phyloP scores from a whole-genome alignment of 1,139 yeast genomes.

The Suhomyces bokatorum region DNA sequence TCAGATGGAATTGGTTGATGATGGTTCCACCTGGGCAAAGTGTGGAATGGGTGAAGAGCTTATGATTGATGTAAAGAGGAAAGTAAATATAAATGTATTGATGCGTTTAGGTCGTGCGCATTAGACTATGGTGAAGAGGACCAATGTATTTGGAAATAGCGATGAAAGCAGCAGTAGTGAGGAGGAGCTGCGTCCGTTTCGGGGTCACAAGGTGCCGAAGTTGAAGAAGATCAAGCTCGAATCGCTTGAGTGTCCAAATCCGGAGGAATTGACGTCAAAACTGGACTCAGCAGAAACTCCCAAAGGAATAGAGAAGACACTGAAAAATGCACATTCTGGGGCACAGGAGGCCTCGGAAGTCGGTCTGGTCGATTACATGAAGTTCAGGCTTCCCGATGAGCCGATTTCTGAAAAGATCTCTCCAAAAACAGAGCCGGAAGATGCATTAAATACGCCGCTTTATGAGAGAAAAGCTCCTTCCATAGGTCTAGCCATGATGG shows the following conservation, averaged over 20 bases:
- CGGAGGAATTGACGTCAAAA: not conserved
- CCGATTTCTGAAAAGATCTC: not conserved
- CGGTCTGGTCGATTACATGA: constrained; percentile 5
- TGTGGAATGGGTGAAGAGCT: too few species aligned
- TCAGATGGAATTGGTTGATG: not conserved
- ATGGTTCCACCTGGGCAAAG: constrained; percentile 1
- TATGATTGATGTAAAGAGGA: too few species aligned
- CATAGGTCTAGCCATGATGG: constrained; percentile 53
- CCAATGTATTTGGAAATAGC: constrained; percentile 14
- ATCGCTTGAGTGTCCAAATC: not conserved
- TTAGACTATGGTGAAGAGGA: constrained; percentile 11
- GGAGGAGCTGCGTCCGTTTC: constrained; percentile 3
- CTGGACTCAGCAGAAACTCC: not conserved
- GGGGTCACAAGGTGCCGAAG: not conserved
- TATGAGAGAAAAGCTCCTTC: constrained; percentile 22
- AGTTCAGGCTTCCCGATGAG: not conserved
- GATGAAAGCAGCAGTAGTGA: constrained; percentile 10
- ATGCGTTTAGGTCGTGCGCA: constrained; percentile 2
- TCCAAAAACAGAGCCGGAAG: not conserved
- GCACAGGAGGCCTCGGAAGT: not conserved
- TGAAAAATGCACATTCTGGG: not conserved
- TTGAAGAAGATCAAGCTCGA: constrained; percentile 1
- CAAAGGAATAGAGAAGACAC: not conserved
- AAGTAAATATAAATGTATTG: not conserved
- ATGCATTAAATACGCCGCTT: constrained; percentile 10